These are phyloP conservation scores for Mucor circinelloides DNA, from an alignment of 371 early-diverging fungal species.

Conservation along the genomic window DNA sequence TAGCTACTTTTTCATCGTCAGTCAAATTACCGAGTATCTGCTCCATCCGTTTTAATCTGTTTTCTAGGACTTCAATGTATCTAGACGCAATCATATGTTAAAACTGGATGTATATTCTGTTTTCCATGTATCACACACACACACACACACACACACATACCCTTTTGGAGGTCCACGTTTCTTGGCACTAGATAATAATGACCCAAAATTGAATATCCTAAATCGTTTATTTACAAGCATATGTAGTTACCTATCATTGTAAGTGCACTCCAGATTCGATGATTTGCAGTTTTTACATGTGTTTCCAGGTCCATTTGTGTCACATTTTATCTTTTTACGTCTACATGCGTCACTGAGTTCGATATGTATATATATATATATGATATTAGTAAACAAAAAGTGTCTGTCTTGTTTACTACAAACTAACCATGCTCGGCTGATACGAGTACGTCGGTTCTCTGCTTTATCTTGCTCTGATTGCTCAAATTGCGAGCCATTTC, in stretches of 20 bases:
- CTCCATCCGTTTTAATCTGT: slow-evolving; percentile 69
- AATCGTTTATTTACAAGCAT: neutral
- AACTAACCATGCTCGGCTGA: slow-evolving; percentile 48
- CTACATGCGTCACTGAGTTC: slow-evolving; percentile 32
- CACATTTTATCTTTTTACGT: slow-evolving; percentile 38
- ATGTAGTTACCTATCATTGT: slow-evolving; percentile 34
- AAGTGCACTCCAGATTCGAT: slow-evolving; percentile 24
- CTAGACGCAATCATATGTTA: neutral
- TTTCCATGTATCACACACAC: neutral
- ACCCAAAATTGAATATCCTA: neutral
- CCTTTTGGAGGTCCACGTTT: slow-evolving; percentile 70
- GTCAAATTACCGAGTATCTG: slow-evolving; percentile 50
- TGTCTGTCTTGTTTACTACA: too few relatives aligned
- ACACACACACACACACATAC: slow-evolving; percentile 8
- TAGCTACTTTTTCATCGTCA: neutral
- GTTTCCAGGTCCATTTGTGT: slow-evolving; percentile 19
- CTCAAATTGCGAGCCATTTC: neutral
- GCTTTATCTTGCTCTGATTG: slow-evolving; percentile 3
- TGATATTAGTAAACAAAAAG: neutral
- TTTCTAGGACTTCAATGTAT: slow-evolving; percentile 71
- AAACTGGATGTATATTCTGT: neutral
- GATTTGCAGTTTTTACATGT: slow-evolving; percentile 34
- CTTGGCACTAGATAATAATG: slow-evolving; percentile 24
- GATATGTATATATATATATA: neutral
- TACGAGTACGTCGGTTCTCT: slow-evolving; percentile 37